Evolutionary conservation across 2,329 filamentous ascomycete genomes (phyloP).

Genomic region (Aspergillus felis): DNA sequence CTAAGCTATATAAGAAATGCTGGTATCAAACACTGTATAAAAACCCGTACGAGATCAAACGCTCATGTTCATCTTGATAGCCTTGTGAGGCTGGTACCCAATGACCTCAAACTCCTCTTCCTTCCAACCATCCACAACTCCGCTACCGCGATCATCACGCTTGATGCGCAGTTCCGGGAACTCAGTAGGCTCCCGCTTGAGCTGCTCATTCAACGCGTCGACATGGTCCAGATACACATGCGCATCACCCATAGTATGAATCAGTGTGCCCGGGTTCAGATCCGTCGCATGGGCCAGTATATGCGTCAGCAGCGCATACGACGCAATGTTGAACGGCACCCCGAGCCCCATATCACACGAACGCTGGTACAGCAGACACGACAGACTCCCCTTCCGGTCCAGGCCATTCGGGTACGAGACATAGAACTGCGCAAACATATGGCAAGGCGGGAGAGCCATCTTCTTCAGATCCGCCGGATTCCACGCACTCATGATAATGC

Average conservation of each 20-base stretch:
- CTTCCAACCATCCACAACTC: conserved; percentile 91
- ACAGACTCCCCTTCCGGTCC: conserved; percentile 63
- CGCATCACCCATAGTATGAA: conserved; percentile 97
- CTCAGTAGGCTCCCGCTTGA: conserved; percentile 71
- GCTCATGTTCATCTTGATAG: conserved; percentile 98
- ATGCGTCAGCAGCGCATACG: conserved; percentile 88
- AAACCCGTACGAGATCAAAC: conserved; percentile 50
- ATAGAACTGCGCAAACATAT: conserved; percentile 98
- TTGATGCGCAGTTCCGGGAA: conserved; percentile 77
- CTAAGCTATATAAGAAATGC: conserved; percentile 3
- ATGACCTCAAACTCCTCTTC: conserved; percentile 81
- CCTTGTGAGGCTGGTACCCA: conserved; percentile 86
- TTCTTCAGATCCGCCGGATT: conserved; percentile 80
- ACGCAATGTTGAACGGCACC: conserved; percentile 96
- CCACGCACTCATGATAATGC: conserved; percentile 91
- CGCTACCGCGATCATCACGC: conserved; percentile 64
- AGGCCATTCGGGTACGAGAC: conserved; percentile 63
- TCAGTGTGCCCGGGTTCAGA: conserved; percentile 78
- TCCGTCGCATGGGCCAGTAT: conserved; percentile 89
- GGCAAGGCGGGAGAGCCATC: conserved; percentile 92
- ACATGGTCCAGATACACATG: conserved; percentile 94
- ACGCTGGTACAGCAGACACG: conserved; percentile 88
- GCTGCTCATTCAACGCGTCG: conserved; percentile 76
- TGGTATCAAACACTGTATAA: conserved; percentile 20
- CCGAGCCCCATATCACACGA: conserved; percentile 96